phyloP scores from a whole-genome alignment of 225 moss, liverwort and hornwort species.

The Pseudisothecium myosuroides region DNA sequence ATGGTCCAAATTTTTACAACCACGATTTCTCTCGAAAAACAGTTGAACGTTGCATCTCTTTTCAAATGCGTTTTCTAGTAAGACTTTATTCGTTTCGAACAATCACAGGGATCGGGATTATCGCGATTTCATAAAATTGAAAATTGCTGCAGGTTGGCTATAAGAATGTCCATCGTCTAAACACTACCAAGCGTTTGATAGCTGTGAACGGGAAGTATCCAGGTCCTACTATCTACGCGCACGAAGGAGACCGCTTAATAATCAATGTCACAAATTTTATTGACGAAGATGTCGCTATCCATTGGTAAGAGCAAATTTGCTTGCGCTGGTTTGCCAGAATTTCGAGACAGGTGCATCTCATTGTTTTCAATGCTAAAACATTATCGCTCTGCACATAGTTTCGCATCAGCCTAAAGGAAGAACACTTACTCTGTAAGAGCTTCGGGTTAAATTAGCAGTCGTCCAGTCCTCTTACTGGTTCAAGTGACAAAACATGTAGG shows the following conservation, averaged over 20 bases:
- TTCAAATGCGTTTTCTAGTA: background rate
- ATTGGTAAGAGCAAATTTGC: conserved; percentile 23
- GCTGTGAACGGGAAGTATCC: conserved; percentile 52
- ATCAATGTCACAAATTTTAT: conserved; percentile 26
- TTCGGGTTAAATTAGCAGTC: background rate
- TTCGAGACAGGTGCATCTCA: background rate
- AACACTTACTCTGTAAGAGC: background rate
- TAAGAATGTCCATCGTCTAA: conserved; percentile 17
- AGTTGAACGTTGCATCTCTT: background rate
- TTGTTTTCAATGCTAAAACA: background rate
- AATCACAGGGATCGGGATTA: background rate
- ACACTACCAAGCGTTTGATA: conserved; percentile 28
- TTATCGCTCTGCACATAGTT: background rate
- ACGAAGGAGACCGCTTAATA: conserved; percentile 36
- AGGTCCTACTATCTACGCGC: conserved; percentile 31
- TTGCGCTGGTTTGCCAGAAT: background rate
- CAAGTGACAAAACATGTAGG: background rate
- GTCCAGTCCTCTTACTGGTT: background rate
- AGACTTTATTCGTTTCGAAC: background rate
- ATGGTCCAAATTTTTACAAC: background rate
- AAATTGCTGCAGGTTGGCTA: conserved; percentile 24
- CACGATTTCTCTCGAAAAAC: background rate
- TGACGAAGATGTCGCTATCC: conserved; percentile 31
- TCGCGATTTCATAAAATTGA: background rate
- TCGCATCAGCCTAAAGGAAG: background rate